These are phyloP conservation scores for Guyanaporus albipodus DNA, from an alignment of 768 basidiomycete genomes.

Conservation along the genomic window DNA sequence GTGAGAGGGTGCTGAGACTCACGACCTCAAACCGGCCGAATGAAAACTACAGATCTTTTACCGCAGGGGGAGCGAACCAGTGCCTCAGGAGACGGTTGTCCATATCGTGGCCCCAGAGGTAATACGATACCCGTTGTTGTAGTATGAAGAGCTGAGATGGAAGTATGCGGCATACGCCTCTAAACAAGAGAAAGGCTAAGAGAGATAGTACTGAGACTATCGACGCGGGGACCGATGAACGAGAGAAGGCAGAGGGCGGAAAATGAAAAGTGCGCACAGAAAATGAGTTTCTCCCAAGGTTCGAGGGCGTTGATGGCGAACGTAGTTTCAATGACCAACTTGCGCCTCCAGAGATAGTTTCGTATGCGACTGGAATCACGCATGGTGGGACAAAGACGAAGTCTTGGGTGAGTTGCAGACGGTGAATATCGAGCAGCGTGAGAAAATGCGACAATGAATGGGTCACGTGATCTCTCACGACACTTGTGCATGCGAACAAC, in stretches of 20 bases:
- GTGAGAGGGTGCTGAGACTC: background rate
- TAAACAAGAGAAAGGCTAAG: conserved; percentile 43
- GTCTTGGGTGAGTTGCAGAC: background rate
- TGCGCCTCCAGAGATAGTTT: conserved; percentile 46
- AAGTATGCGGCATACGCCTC: conserved; percentile 52
- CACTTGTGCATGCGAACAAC: too few relatives aligned
- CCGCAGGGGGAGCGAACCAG: conserved; percentile 22
- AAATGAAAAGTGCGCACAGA: conserved; percentile 40
- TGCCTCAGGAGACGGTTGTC: conserved; percentile 24
- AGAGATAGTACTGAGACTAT: conserved; percentile 40
- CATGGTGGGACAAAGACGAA: conserved; percentile 1
- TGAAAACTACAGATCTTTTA: conserved; percentile 23
- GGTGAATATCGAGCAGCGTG: conserved; percentile 5
- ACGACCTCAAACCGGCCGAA: conserved; percentile 7
- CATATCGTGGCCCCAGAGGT: conserved; percentile 53
- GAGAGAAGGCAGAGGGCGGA: background rate
- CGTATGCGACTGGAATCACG: conserved; percentile 21
- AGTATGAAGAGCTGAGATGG: conserved; percentile 55
- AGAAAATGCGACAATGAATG: background rate
- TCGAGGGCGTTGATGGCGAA: conserved; percentile 60
- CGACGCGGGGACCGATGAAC: background rate
- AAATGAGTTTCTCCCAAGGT: conserved; percentile 63
- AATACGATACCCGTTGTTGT: conserved; percentile 53
- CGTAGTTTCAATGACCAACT: conserved; percentile 55
- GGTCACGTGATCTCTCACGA: background rate